phyloP scores from a whole-genome alignment of 2,329 filamentous ascomycete species.

The Nigrospora sphaerica region DNA sequence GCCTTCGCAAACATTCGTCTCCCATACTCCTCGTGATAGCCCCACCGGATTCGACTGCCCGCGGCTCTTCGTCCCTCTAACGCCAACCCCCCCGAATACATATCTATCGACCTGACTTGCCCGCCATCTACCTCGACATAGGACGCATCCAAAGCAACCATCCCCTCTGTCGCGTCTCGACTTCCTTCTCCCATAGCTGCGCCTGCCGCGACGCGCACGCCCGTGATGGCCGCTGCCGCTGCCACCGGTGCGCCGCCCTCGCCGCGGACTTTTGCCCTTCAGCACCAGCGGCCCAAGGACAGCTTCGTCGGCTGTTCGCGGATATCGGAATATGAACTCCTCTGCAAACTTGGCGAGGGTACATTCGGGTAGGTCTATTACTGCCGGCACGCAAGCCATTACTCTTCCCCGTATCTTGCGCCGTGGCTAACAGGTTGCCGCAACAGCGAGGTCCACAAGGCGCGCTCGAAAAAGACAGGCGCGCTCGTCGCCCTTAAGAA shows the following conservation, averaged over 20 bases:
- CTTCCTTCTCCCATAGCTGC: neutral
- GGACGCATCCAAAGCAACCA: too few species aligned
- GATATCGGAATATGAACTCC: constrained; percentile 71
- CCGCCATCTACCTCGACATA: too few species aligned
- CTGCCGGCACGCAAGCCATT: too few species aligned
- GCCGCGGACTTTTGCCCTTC: constrained; percentile 49
- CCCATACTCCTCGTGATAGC: too few species aligned
- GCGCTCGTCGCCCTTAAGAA: constrained; percentile 87
- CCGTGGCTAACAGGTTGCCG: constrained; percentile 10
- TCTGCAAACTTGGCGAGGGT: constrained; percentile 84
- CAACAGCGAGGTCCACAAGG: constrained; percentile 79
- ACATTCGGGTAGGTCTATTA: constrained; percentile 69
- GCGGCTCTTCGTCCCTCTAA: too few species aligned
- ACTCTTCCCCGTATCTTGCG: constrained; percentile 21
- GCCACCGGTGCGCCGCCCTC: constrained; percentile 27
- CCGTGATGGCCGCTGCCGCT: neutral
- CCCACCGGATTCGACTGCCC: too few species aligned
- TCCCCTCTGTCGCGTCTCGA: neutral
- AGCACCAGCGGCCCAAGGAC: constrained; percentile 44
- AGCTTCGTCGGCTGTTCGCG: constrained; percentile 80
- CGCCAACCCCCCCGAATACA: too few species aligned
- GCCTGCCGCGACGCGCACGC: neutral
- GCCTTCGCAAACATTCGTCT: too few species aligned
- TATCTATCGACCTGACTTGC: too few species aligned
- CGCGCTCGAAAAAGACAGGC: constrained; percentile 67